Evolutionary conservation across 1,139 yeast species (phyloP), one percentile per base, ranked within the genome.

Genomic region (Lodderomyces elongisporus): DNA sequence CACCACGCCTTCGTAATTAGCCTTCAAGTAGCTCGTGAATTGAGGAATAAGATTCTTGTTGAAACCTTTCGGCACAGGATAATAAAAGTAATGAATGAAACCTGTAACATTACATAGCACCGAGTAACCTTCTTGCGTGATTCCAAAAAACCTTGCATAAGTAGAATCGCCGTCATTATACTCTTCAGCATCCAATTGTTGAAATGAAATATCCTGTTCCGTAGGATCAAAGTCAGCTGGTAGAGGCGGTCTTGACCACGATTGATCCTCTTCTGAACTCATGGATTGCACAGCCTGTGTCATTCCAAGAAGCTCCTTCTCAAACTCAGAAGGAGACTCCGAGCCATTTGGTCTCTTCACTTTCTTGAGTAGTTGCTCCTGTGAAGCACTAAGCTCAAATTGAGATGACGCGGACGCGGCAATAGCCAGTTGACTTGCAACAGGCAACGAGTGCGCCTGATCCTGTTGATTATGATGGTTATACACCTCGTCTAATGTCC

Each of bases 141-240:
- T 87, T 37, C 99, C 99, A 56, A 89, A 93, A 52, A 93, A 82
- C 38, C 96, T 73, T 2, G 91, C 85, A 4, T 74, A 67, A 0
- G 81, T 71, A 17, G 75, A 70, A 5, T 80, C 79, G 9, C 75
- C 70, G 9, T 73, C 59, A 17, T 58, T 53, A 5, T 83, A 74
- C 49, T 91, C 98, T 51, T 91, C 98, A 1, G 95, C 96, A 57
- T 93, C 98, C 47, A 93, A 67, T 51, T 91, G 98, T 56, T 91
- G 98, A 55, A 93, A 91, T 1, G 72, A 65, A 14, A 88, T 69
- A 45, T 83, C 87, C 16, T 58, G 49, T 1, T 57, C 52, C 0
- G 50, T 42, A 0, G 82, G 70, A 40, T 73, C 63, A 44, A 79
- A 77, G 23, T 62, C 64, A 0, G 48, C 44, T 2, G 85, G 69